Base-by-base conservation (phyloP, 441 rosid species). In the Erodium texanum region DNA sequence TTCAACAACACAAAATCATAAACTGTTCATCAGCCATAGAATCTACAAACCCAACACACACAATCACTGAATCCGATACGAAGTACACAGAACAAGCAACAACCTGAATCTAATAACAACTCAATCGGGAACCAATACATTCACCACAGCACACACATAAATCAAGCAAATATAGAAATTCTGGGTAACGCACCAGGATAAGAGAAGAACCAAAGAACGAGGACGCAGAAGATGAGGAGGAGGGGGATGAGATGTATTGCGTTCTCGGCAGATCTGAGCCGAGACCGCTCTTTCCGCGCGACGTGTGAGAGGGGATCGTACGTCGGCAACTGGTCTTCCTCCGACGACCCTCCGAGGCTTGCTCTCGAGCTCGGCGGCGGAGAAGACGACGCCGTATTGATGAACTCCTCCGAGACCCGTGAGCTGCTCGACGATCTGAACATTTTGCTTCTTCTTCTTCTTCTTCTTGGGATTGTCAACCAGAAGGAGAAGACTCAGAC, bases 201-300 rank as follows among this genome's bases (percentile, higher is more conserved):
- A 69, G 97, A 88, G 84, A 84, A 88, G 82, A 90, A 77, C 94
- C 97, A 90, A 70, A 93, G 96, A 61, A 93, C 64, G 71, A 79
- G 48, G 54, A 83, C 86, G 69, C 86, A 88, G 38, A 88, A 73
- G 24, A 82, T 41, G 43, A 90, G 89, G 32, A 93, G 48, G 19
- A 90, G 66, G 71, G 97, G 98, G 75, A 93, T 89, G 66, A 82
- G 65, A 78, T 92, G 97, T 75, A 92, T 69, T 12, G 87, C 82
- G 70, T 84, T 84, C 83, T 93, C 86, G 6, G 98, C 89, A 67
- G 77, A 81, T 83, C 92, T 81, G 73, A 82, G 73, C 41, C 85
- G 82, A 9, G 83, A 80, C 27, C 74, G 84, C 73, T 87, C 89
- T 75, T 74, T 86, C 86, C 71, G 81, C 62, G 90, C 94, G 16